Evolutionary conservation across 257 asterid species (phyloP).

Genomic region (Solanum corneliomulleri): DNA sequence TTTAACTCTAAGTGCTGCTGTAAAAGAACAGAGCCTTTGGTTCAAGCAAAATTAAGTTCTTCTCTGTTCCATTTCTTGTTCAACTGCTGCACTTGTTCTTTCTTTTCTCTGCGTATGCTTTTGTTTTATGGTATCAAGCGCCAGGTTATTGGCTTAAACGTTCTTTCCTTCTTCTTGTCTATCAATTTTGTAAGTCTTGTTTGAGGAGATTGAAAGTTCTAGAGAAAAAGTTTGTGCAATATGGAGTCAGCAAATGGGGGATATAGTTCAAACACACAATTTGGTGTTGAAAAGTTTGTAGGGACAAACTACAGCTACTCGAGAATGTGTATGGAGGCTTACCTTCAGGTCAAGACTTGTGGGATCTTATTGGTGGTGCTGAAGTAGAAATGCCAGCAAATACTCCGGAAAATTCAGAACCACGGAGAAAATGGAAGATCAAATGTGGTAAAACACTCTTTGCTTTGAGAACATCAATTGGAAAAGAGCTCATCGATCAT

Average conservation of each 20-base stretch:
- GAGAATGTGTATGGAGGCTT: not conserved
- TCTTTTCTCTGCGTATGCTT: not conserved
- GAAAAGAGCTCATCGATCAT: not conserved
- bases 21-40: not conserved
- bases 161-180: not conserved
- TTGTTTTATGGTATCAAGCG: not conserved
- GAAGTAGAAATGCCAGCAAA: not conserved
- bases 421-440: not conserved
- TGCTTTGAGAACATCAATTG: not conserved
- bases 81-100: not conserved
- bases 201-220: not conserved
- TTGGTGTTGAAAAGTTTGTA: not conserved
- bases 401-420: not conserved
- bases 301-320: not conserved
- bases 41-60: not conserved
- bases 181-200: not conserved
- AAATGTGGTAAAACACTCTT: not conserved
- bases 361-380: not conserved
- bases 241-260: not conserved
- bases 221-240: not conserved
- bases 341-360: not conserved
- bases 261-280: not conserved
- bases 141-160: not conserved
- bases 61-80: not conserved
- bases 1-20: not conserved